Evolutionary conservation across 1,139 yeast species (phyloP), one percentile per base, ranked within the genome.

Genomic region (Hansenula lynferdii): DNA sequence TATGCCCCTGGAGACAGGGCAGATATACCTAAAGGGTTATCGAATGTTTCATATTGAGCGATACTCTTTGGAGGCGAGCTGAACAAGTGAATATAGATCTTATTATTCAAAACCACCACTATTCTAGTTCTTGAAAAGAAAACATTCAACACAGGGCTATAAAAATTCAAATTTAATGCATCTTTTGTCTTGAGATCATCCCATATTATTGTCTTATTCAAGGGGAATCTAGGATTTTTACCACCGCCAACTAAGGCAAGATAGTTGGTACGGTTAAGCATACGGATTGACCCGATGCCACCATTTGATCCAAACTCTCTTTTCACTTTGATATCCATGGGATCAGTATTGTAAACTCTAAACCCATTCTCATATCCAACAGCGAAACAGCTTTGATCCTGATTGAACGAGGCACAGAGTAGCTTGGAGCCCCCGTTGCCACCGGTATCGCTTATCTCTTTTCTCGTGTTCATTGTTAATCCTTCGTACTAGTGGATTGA

Each of bases 161-260:
- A 70, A 54, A 89, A 87, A 57, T 85, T 94, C 42, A 90, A 63
- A 24, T 76, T 72, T 21, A 86, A 67, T n/a, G 90, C 84, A 32
- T 80, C 80, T 50, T 80, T 80, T 38, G 84, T 73, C 59, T 86
- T 85, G 45, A 86, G 61, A 57, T 90, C 97, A 61, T 90, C 97
- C 96, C 97, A 90, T 14, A 90, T 81, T 25, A 87, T 72, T 35
- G 83, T 69, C 56, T 84, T 84, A 60, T 86, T 86, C 49, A 76
- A 71, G 2, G 96, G 85, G 53, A 78, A 85, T 49, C 77, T 71
- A 26, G 96, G 96, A 43, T 73, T 71, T 44, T 73, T 70, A 1
- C 96, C 96, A 10, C 96, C 96, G 1, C 97, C 96, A 1, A 89
- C 87, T 33, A 90, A 61, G 1, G 92, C 96, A 41, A 90, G 70